Evolutionary conservation across 75 land plant genomes (phyloP).

Genomic region (Cryptomeria japonica): DNA sequence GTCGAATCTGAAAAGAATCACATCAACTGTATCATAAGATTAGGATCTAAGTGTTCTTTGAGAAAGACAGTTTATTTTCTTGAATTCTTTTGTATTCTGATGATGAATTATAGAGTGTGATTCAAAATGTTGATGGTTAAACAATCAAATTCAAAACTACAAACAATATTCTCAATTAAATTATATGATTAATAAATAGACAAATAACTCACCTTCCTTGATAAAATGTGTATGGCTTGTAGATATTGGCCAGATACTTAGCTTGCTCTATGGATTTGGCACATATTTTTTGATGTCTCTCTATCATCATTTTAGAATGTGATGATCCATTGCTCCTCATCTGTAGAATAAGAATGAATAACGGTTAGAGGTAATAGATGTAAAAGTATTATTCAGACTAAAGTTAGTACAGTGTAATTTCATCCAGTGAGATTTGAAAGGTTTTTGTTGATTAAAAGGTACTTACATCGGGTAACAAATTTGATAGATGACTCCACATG

Average conservation of each 20-base stretch:
- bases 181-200: too few species aligned
- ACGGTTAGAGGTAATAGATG: too few species aligned
- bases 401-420: neutral
- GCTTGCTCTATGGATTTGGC: slow-evolving; percentile 69
- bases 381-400: too few species aligned
- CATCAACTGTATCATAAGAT: neutral
- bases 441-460: neutral
- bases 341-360: neutral
- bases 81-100: too few species aligned
- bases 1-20: slow-evolving; percentile 55
- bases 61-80: neutral
- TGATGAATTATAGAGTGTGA: too few species aligned
- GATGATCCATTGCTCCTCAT: neutral
- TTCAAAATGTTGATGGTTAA: too few species aligned
- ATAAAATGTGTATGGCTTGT: slow-evolving; percentile 88
- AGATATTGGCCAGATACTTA: slow-evolving; percentile 70
- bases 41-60: too few species aligned
- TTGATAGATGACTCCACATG: slow-evolving; percentile 11
- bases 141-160: too few species aligned
- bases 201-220: slow-evolving; percentile 44
- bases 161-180: too few species aligned
- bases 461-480: neutral
- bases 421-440: neutral
- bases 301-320: neutral
- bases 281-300: slow-evolving; percentile 8